These are phyloP conservation scores for Hyparrhenia diplandra DNA, from an alignment of 176 grass and related monocot genomes.

Conservation along the genomic window DNA sequence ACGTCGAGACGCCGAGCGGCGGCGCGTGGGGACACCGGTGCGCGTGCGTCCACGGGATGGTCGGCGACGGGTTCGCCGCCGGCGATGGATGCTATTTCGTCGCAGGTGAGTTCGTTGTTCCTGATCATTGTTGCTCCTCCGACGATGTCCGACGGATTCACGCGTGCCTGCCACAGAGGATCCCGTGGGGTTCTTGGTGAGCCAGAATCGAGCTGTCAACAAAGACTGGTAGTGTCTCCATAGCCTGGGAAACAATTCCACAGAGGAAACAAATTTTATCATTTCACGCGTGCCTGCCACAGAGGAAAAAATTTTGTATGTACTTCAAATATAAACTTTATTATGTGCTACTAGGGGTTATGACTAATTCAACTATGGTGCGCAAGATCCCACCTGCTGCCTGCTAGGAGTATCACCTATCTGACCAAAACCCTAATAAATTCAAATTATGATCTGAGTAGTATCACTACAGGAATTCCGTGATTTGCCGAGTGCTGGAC, in stretches of 20 bases:
- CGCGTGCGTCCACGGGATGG: slow-evolving; percentile 15
- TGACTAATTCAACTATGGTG: too few relatives aligned
- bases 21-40: slow-evolving; percentile 9
- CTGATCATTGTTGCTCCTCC: not conserved
- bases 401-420: not conserved
- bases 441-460: not conserved
- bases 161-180: not conserved
- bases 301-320: not conserved
- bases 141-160: not conserved
- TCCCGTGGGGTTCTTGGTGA: not conserved
- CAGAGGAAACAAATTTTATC: too few relatives aligned
- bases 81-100: slow-evolving; percentile 35
- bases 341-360: not conserved
- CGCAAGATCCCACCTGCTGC: too few relatives aligned
- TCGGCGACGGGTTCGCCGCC: slow-evolving; percentile 56
- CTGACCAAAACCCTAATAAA: not conserved
- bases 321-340: not conserved
- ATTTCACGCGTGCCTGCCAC: too few relatives aligned
- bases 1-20: not conserved
- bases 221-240: too few relatives aligned
- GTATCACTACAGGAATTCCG: too few relatives aligned
- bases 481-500: too few relatives aligned
- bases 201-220: too few relatives aligned
- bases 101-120: slow-evolving; percentile 2
- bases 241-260: too few relatives aligned